Evolutionary conservation across 1,284 basidiomycete genomes (phyloP).

Genomic region (Pholiota adiposa): DNA sequence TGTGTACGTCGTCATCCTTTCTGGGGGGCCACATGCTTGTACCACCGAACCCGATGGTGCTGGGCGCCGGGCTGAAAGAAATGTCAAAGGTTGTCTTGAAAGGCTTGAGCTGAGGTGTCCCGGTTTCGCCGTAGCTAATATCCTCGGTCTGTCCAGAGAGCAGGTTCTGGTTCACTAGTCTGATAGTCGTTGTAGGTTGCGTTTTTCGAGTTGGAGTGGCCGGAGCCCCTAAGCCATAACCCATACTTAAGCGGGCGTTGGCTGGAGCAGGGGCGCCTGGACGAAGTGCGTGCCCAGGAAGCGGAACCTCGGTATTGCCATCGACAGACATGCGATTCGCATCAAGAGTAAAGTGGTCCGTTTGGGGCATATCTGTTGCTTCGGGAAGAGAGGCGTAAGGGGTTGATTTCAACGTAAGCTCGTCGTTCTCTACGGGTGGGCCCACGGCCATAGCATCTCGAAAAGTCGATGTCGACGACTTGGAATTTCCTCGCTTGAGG

Average conservation of each 20-base stretch:
- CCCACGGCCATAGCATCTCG: constrained; percentile 24
- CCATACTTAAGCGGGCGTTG: constrained; percentile 59
- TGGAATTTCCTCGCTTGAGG: constrained; percentile 51
- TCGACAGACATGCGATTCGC: constrained; percentile 37
- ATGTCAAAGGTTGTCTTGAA: constrained; percentile 70
- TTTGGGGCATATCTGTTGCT: constrained; percentile 39
- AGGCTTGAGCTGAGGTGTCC: constrained; percentile 65
- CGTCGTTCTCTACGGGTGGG: constrained; percentile 35
- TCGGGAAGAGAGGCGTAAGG: constrained; percentile 59
- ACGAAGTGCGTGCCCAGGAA: constrained; percentile 59
- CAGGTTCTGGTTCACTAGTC: constrained; percentile 50
- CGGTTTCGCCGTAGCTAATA: constrained; percentile 20
- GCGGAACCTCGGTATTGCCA: constrained; percentile 43
- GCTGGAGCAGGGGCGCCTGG: constrained; percentile 60
- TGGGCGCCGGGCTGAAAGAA: constrained; percentile 54
- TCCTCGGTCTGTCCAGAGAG: constrained; percentile 12
- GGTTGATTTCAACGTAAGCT: constrained; percentile 48
- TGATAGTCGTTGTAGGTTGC: constrained; percentile 61
- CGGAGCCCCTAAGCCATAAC: constrained; percentile 40
- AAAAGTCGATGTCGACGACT: constrained; percentile 32
- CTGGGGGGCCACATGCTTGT: constrained; percentile 31
- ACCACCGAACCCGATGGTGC: constrained; percentile 32
- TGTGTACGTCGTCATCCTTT: constrained; percentile 23
- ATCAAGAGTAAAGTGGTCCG: constrained; percentile 55
- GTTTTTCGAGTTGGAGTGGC: constrained; percentile 37